Evolutionary conservation across 2,329 filamentous ascomycete genomes (phyloP).

Genomic region (Fusarium buharicum): DNA sequence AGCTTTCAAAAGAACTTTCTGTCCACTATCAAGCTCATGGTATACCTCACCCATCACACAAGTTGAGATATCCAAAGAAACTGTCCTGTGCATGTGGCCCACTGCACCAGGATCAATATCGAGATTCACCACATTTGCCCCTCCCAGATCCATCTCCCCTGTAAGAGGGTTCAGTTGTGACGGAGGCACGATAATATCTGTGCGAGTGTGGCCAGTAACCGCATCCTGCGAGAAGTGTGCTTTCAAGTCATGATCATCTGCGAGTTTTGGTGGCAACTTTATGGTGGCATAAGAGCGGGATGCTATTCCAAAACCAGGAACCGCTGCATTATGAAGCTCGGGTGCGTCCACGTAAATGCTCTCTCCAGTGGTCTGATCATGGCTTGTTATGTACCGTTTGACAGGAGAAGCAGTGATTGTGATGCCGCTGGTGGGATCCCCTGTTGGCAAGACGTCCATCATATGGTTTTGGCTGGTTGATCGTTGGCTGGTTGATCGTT

Average conservation of each 20-base stretch:
- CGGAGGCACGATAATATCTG: constrained; percentile 7
- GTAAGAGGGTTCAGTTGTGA: not conserved
- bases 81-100: constrained; percentile 15
- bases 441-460: not conserved
- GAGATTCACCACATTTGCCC: constrained; percentile 16
- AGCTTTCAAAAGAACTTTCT: constrained; percentile 9
- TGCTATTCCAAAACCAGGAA: constrained; percentile 12
- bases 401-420: not conserved
- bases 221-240: constrained; percentile 9
- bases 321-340: not conserved
- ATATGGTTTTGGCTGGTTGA: not conserved
- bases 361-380: not conserved
- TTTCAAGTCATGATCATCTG: constrained; percentile 5
- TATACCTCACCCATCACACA: constrained; percentile 19
- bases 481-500: no score
- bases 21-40: constrained; percentile 19
- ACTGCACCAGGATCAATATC: constrained; percentile 14
- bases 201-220: not conserved
- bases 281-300: constrained; percentile 15
- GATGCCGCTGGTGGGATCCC: not conserved
- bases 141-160: constrained; percentile 10
- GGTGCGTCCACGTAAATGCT: constrained; percentile 8
- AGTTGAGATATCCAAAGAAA: constrained; percentile 21
- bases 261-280: constrained; percentile 5
- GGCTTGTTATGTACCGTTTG: constrained; percentile 15